phyloP scores from a whole-genome alignment of 1,284 basidiomycete species.

The Erythrobasidium hasegawianum region DNA sequence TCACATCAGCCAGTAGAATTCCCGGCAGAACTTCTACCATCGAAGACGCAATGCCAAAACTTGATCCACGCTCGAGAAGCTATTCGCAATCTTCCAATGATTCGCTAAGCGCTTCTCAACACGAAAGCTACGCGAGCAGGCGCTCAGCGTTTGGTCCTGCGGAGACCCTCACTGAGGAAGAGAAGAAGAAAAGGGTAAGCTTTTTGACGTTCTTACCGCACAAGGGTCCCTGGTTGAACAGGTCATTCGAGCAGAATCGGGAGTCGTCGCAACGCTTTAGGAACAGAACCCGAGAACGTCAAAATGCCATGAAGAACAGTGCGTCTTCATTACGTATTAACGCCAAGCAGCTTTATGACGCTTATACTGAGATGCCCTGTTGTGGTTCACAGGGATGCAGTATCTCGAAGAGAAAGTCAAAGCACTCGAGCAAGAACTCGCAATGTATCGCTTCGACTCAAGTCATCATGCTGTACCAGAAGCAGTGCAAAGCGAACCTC shows the following conservation, averaged over 20 bases:
- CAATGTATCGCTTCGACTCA: neutral
- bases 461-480: neutral
- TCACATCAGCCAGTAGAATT: no score
- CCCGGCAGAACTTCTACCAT: no score
- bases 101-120: neutral
- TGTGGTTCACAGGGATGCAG: neutral
- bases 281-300: conserved; percentile 11
- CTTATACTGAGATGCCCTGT: no score
- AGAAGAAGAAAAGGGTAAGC: conserved; percentile 5
- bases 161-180: neutral
- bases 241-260: neutral
- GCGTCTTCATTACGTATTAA: no score
- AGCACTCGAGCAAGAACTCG: conserved; percentile 2
- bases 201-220: neutral
- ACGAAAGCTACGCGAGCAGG: neutral
- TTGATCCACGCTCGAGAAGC: no score
- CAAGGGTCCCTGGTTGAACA: neutral
- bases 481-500: neutral
- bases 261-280: conserved; percentile 22
- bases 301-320: neutral
- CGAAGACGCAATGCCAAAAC: no score
- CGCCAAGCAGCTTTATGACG: no score
- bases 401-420: conserved; percentile 8
- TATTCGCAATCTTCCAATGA: no score
- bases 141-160: neutral